Evolutionary conservation across 2,329 filamentous ascomycete genomes (phyloP).

Genomic region (Aspergillus puulaauensis): DNA sequence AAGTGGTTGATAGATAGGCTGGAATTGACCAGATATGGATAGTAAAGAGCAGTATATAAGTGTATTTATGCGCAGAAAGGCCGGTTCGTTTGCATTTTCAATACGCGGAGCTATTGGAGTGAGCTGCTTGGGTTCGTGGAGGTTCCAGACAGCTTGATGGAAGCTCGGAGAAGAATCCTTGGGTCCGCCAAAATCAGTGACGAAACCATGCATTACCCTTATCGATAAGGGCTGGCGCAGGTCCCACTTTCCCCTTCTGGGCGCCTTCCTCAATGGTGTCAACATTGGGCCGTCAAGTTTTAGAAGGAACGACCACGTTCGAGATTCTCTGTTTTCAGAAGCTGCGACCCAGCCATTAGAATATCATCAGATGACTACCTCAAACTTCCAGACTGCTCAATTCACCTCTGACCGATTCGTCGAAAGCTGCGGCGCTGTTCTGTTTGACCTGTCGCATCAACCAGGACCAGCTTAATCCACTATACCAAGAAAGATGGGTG

Average conservation of each 20-base stretch:
- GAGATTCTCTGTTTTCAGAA: not conserved
- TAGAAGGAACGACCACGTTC: no score
- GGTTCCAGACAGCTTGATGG: constrained; percentile 19
- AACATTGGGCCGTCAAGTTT: not conserved
- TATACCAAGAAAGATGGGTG: constrained; percentile 2
- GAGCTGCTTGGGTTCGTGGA: constrained; percentile 11
- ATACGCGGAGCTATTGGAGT: constrained; percentile 7
- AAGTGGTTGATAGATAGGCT: not conserved
- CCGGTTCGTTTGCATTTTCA: not conserved
- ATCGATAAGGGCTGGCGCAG: constrained; percentile 26
- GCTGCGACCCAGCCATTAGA: not conserved
- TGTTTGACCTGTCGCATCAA: constrained; percentile 3
- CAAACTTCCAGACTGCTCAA: not conserved
- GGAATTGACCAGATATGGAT: not conserved
- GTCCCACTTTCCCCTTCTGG: not conserved
- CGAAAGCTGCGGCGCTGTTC: constrained; percentile 6
- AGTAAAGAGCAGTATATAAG: not conserved
- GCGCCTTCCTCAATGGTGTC: not conserved
- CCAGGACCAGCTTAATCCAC: not conserved
- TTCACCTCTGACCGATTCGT: not conserved
- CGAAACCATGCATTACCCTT: constrained; percentile 27
- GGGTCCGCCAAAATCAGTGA: constrained; percentile 18
- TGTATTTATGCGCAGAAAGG: not conserved
- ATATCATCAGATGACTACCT: not conserved
- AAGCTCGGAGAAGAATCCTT: constrained; percentile 24